Conservation (phyloP, 2,329 filamentous ascomycete genomes). For the Pyrenophora seminiperda region DNA sequence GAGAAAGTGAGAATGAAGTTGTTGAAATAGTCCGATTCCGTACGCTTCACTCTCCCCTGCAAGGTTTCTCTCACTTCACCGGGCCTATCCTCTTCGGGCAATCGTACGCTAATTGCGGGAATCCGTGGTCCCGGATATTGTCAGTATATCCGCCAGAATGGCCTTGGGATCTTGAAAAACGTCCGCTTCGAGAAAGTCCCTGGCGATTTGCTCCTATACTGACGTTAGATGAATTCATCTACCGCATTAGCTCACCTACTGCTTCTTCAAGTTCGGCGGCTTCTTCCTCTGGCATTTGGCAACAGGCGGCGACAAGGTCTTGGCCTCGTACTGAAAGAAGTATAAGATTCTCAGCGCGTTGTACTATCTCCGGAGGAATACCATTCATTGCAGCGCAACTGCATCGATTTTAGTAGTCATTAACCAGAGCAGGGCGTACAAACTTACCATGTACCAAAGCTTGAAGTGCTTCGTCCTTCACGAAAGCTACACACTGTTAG, state of each 20-base stretch:
- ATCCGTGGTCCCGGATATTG: conserved; percentile 14
- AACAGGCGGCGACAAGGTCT: conserved; percentile 75
- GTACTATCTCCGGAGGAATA: conserved; percentile 71
- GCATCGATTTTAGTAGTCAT: conserved; percentile 5
- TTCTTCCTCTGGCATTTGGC: conserved; percentile 68
- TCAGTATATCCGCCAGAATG: conserved; percentile 48
- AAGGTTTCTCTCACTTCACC: too few species aligned
- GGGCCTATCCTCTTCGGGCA: too few species aligned
- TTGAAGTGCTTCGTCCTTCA: conserved; percentile 73
- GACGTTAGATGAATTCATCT: conserved; percentile 9
- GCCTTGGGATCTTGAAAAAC: conserved; percentile 41
- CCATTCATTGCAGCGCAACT: conserved; percentile 86
- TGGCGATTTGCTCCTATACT: conserved; percentile 49
- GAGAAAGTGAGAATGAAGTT: too few species aligned
- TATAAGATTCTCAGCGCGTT: conserved; percentile 76
- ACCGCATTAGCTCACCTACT: conserved; percentile 47
- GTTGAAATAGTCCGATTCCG: too few species aligned
- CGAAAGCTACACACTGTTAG: conserved; percentile 51
- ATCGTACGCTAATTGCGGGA: conserved; percentile 2
- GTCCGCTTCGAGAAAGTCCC: conserved; percentile 50
- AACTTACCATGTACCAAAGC: conserved; percentile 73
- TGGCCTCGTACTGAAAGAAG: conserved; percentile 71
- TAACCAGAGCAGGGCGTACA: too few species aligned
- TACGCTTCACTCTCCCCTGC: too few species aligned
- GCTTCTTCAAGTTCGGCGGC: conserved; percentile 70